Evolutionary conservation across 495 filamentous ascomycete species (phyloP), one percentile per base, ranked within the genome.

Genomic region (Xylaria venustula): DNA sequence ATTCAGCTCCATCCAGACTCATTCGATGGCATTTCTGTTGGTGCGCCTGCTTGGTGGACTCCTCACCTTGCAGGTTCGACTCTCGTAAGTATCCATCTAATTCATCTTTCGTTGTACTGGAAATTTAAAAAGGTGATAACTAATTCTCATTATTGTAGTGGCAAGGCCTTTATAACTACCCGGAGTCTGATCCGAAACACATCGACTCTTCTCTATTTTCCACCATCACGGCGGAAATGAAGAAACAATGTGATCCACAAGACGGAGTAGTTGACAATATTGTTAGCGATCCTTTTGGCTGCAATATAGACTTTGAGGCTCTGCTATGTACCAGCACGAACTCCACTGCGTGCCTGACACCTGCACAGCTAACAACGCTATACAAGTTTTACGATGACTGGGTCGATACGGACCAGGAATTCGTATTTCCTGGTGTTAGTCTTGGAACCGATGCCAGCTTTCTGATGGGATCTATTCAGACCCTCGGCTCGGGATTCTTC

Each of bases 241-340:
- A 87, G 23, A 78, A 78, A 0, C 87, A 90, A 64, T 91, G 88
- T 51, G 87, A 91, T 66, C 63, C 65, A 1, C 75, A 86, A 26
- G 88, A 90, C 64, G 87, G 88, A 2, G 67, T 83, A 0, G 70
- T 77, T 3, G 88, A 90, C 64, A 81, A 77, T 23, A 85, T 90
- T 64, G 83, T 91, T 56, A 83, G 83, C 59, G 79, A 85, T 55
- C 83, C 87, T 0, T 72, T 77, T 46, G 70, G 79, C 15, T 91
- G 88, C 74, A 70, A 80, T 41, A 87, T 87, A 34, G 63, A 79
- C 40, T 71, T 83, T 9, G 76, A 81, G 55, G 71, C 72, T 0
- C 65, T 90, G 15, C 77, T 84, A 3, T 89, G 88, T 69, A 66
- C 67, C 0, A 50, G 62, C n/a, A 37, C 28, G 46, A 69, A 73